Evolutionary conservation across 2,329 filamentous ascomycete genomes (phyloP), one percentile per base, ranked within the genome.

Genomic region (Hypoxylon sp.): DNA sequence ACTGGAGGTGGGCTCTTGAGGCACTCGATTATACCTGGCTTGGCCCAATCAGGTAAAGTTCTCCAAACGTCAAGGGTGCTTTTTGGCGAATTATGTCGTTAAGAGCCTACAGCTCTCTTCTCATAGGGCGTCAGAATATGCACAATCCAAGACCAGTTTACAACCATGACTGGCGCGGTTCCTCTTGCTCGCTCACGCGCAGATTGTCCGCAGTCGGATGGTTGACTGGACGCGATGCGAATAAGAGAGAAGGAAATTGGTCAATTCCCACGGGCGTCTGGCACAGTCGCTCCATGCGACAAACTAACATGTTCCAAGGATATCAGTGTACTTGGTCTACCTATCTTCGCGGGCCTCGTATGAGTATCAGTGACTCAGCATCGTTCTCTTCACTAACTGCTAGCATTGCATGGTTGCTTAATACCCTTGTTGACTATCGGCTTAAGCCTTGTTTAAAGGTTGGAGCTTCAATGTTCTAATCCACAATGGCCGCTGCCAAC

Each of bases 101-200:
- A 61, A 75, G 74, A 70, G 69, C 69, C 65, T 74, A 52, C 71
- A 68, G 74, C 74, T 65, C 72, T 54, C 59, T 72, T 77, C 77
- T 78, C 72, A 81, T 81, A 81, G 79, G 80, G 75, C 74, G 71
- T 79, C 72, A 63, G 70, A 69, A 74, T 75, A 78, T 81, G 80
- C 79, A 80, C 70, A 71, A 74, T 76, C 78, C 74, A 75, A 78
- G 75, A 76, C 74, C 71, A 71, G 71, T 74, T 78, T 78, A 76
- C 78, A 73, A 74, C 78, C 77, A 81, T 78, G 60, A 75, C 81
- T 79, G 80, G 81, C 80, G 81, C 81, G 82, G 78, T 76, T 76
- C 70, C 71, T 73, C 71, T 76, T 67, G 67, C 73, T 74, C 69
- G 71, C 69, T 67, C 65, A 68, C 65, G 69, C 67, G 69, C 68